Percentiles rank a stretch among this genome's conserved stretches.
Evolutionary conservation across 73 alveolate genomes (phyloP).

Genomic region (Paramecium tetraurelia): DNA sequence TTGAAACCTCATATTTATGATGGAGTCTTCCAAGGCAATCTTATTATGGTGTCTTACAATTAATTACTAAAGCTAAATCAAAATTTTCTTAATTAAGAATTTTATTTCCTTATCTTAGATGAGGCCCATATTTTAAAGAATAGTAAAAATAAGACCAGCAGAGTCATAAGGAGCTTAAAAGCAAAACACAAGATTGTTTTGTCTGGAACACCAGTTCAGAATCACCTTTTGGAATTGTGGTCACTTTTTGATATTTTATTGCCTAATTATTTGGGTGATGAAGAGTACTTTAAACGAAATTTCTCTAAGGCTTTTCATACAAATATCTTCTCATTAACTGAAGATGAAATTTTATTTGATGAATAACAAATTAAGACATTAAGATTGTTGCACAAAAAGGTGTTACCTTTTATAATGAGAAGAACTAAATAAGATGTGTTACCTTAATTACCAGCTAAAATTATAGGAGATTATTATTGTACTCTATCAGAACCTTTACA

Average conservation of each 20-base stretch:
- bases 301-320: conserved; percentile 88
- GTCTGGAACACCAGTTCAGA: conserved; percentile 99
- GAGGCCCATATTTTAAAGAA: conserved; percentile 97
- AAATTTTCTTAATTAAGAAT: conserved; percentile 69
- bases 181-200: conserved; percentile 92
- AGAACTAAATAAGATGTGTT: conserved; percentile 95
- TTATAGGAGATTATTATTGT: conserved; percentile 90
- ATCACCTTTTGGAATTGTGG: conserved; percentile 99
- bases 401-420: conserved; percentile 94
- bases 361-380: conserved; percentile 82
- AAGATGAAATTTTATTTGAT: conserved; percentile 86
- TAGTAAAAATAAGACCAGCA: conserved; percentile 83
- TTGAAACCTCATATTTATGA: conserved; percentile 67
- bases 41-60: conserved; percentile 22
- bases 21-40: conserved; percentile 56
- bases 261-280: conserved; percentile 99
- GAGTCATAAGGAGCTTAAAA: conserved; percentile 79
- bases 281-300: conserved; percentile 87
- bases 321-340: conserved; percentile 65
- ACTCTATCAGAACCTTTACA: conserved; percentile 77
- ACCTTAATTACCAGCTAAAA: conserved; percentile 96
- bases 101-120: conserved; percentile 91
- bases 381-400: conserved; percentile 82
- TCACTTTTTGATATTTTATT: conserved; percentile 97
- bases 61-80: conserved; percentile 48